Evolutionary conservation across 2,329 filamentous ascomycete species (phyloP).

Genomic region (Corinectria fuckeliana): DNA sequence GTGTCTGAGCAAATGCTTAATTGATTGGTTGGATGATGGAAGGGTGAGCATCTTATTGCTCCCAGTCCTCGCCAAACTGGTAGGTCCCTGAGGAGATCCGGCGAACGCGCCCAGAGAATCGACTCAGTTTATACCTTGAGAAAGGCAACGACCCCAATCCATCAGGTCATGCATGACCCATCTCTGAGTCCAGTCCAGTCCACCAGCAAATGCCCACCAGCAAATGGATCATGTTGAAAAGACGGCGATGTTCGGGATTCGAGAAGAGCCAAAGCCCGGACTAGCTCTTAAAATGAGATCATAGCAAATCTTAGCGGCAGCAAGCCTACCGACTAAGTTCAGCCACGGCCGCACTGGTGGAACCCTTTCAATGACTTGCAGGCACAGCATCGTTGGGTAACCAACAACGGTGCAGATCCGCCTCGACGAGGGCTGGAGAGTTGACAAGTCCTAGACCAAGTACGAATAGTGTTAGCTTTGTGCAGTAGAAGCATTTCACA

Average conservation of each 20-base stretch:
- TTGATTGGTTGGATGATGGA: not conserved
- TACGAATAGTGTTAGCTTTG: not conserved
- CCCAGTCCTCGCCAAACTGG: not conserved
- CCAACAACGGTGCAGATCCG: not conserved
- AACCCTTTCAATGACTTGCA: constrained; percentile 9
- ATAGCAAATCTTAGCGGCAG: constrained; percentile 1
- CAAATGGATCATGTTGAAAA: not conserved
- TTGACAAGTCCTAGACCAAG: not conserved
- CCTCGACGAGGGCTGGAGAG: not conserved
- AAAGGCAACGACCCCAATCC: constrained; percentile 1
- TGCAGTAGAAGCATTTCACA: not conserved
- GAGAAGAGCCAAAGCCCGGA: not conserved
- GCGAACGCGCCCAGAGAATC: not conserved
- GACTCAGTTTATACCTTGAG: constrained; percentile 2
- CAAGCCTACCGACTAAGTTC: constrained; percentile 6
- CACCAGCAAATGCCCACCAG: not conserved
- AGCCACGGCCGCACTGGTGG: constrained; percentile 2
- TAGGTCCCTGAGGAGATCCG: not conserved
- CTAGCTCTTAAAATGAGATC: constrained; percentile 4
- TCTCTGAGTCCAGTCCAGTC: not conserved
- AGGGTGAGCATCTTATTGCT: not conserved
- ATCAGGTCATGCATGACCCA: constrained; percentile 4
- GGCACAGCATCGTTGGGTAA: not conserved
- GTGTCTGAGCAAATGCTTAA: not conserved
- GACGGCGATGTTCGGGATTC: not conserved